phyloP scores from a whole-genome alignment of 2,329 filamentous ascomycete genomes.

The Colletotrichum nymphaeae region DNA sequence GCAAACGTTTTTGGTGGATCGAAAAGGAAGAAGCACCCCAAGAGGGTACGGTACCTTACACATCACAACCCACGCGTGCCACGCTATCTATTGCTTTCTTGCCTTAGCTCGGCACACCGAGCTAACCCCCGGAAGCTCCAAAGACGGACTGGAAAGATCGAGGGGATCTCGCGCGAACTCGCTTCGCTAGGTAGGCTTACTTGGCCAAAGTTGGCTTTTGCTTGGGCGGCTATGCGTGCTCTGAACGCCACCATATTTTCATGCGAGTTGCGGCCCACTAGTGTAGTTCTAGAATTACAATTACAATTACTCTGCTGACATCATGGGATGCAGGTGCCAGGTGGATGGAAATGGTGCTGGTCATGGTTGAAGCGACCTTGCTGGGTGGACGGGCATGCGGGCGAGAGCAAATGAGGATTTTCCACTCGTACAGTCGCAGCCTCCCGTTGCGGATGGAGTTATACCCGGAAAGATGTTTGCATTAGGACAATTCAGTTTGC shows the following conservation, averaged over 20 bases:
- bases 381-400: neutral
- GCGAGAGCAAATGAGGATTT: neutral
- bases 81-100: neutral
- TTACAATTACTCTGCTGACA: constrained; percentile 5
- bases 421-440: neutral
- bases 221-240: neutral
- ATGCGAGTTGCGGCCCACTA: neutral
- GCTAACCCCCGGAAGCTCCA: neutral
- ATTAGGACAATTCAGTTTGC: too few species aligned
- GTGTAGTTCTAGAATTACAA: neutral
- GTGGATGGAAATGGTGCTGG: neutral
- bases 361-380: neutral
- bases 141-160: neutral
- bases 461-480: neutral
- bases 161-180: neutral
- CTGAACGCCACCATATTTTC: neutral
- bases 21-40: too few species aligned
- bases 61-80: neutral
- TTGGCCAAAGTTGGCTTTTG: too few species aligned
- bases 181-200: neutral
- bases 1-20: too few species aligned
- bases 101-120: neutral
- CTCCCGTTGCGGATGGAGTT: neutral
- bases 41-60: neutral
- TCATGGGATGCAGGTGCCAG: neutral